Conservation (phyloP, 306 rosid species). For the Quercus cerris region DNA sequence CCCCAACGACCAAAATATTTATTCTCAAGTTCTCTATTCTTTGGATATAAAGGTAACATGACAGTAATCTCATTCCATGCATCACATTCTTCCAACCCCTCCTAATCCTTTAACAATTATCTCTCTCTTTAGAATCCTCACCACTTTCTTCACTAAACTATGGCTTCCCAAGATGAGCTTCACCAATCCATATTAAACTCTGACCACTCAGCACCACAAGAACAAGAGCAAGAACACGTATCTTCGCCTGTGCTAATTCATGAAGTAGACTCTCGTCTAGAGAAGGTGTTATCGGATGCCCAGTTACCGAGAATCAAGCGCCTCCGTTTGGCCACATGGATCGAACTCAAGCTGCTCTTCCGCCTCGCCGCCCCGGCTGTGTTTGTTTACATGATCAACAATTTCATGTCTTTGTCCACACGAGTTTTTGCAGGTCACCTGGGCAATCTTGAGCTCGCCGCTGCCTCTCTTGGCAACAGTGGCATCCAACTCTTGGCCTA, state of each 20-base stretch:
- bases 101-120: no score
- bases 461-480: conserved; percentile 72
- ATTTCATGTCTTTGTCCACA: conserved; percentile 57
- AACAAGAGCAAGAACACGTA: background rate
- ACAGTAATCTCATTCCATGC: background rate
- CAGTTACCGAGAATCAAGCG: conserved; percentile 27
- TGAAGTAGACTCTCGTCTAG: conserved; percentile 34
- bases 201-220: background rate
- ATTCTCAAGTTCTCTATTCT: background rate
- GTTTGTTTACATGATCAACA: conserved; percentile 60
- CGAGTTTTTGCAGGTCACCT: conserved; percentile 73
- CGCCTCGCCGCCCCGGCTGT: conserved; percentile 67
- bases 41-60: background rate
- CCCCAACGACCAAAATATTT: no score
- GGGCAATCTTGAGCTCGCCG: conserved; percentile 75
- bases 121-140: background rate
- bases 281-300: conserved; percentile 42
- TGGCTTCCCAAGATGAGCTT: conserved; percentile 29
- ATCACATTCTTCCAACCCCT: background rate
- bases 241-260: background rate
- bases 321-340: conserved; percentile 43
- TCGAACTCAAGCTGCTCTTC: conserved; percentile 57
- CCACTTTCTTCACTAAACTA: background rate
- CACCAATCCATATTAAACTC: conserved; percentile 20
- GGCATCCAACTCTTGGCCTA: conserved; percentile 70